Percentiles rank a stretch among this genome's conserved stretches.
Evolutionary conservation across 176 grass and related monocot species (phyloP).

Genomic region (Urochloa ruziziensis): DNA sequence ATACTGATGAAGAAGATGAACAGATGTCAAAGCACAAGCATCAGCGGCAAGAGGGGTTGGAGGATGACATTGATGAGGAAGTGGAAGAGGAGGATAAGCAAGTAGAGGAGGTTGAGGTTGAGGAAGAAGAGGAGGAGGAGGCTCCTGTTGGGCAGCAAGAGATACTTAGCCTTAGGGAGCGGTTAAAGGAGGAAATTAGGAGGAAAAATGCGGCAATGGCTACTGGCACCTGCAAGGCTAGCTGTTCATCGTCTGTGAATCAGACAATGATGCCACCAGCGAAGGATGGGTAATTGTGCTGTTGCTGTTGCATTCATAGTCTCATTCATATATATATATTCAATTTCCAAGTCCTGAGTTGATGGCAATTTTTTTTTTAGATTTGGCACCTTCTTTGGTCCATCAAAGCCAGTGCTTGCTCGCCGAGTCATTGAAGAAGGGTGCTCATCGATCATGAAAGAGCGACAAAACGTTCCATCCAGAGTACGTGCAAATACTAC

Average conservation of each 20-base stretch:
- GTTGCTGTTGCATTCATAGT: neutral
- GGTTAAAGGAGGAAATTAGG: slow-evolving; percentile 34
- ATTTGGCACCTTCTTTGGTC: slow-evolving; percentile 88
- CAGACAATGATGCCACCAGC: neutral
- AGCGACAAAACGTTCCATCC: slow-evolving; percentile 12
- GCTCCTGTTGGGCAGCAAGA: slow-evolving; percentile 19
- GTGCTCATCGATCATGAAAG: slow-evolving; percentile 43
- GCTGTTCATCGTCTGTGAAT: slow-evolving; percentile 1
- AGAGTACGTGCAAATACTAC: neutral
- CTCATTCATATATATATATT: neutral
- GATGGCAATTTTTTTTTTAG: slow-evolving; percentile 21
- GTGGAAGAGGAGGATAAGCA: neutral
- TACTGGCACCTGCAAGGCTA: neutral
- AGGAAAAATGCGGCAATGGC: slow-evolving; percentile 6
- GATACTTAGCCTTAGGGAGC: slow-evolving; percentile 39
- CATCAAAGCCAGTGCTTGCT: slow-evolving; percentile 62
- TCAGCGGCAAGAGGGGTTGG: neutral
- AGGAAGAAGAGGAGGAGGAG: slow-evolving; percentile 12
- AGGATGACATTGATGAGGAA: neutral
- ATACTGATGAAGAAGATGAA: slow-evolving; percentile 7
- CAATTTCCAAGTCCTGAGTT: neutral
- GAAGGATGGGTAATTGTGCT: slow-evolving; percentile 9
- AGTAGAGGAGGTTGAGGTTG: neutral
- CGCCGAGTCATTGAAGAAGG: slow-evolving; percentile 77
- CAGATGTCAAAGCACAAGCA: slow-evolving; percentile 4